phyloP scores from a whole-genome alignment of 495 filamentous ascomycete species.

The Daldinia decipiens region DNA sequence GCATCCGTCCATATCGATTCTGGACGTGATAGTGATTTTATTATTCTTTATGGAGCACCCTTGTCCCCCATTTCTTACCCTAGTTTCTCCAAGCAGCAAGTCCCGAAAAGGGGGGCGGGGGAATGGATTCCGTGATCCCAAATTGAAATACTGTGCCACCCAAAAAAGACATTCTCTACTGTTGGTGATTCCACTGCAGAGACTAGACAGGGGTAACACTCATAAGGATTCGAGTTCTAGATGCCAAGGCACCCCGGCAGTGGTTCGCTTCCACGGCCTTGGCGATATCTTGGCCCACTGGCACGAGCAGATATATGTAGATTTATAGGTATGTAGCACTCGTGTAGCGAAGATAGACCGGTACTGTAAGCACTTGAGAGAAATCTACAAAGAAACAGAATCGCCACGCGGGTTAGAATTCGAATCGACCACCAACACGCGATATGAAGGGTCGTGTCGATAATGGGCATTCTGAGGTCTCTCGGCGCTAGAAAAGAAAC shows the following conservation, averaged over 20 bases:
- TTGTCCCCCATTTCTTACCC: constrained; percentile 18
- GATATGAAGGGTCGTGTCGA: background rate
- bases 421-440: background rate
- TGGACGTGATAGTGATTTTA: constrained; percentile 30
- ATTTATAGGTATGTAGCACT: constrained; percentile 16
- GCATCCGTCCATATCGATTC: constrained; percentile 2
- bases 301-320: constrained; percentile 4
- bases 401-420: constrained; percentile 8
- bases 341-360: constrained; percentile 22
- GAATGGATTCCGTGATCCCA: constrained; percentile 21
- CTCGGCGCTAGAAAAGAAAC: background rate
- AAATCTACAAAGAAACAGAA: constrained; percentile 11
- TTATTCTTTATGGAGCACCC: constrained; percentile 22
- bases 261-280: constrained; percentile 30
- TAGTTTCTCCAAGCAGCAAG: constrained; percentile 28
- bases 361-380: constrained; percentile 25
- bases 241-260: constrained; percentile 27
- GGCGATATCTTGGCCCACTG: constrained; percentile 21
- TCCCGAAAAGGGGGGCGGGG: constrained; percentile 35
- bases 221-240: constrained; percentile 29
- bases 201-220: constrained; percentile 22
- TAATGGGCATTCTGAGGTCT: background rate
- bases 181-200: constrained; percentile 19
- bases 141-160: constrained; percentile 20
- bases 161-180: constrained; percentile 15